A percentile compares a stretch with the other conserved stretches of the same genome.
phyloP scores from a whole-genome alignment of 371 early-diverging fungal species.

The Lichtheimia ornata region DNA sequence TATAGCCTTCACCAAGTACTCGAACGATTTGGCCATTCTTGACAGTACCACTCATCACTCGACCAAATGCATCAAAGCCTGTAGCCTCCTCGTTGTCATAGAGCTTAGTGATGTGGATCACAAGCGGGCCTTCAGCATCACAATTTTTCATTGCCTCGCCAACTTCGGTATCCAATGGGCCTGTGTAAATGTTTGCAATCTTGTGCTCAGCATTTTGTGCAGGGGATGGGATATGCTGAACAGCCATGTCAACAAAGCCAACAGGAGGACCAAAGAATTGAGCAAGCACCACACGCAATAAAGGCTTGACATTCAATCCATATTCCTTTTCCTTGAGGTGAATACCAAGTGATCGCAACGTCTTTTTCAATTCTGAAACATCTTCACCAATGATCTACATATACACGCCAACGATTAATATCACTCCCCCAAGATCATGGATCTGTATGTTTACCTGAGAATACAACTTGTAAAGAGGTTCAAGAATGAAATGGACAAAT shows the following conservation, averaged over 20 bases:
- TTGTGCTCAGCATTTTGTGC: slow-evolving; percentile 70
- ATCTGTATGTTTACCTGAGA: slow-evolving; percentile 59
- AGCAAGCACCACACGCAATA: slow-evolving; percentile 79
- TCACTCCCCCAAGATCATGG: not conserved
- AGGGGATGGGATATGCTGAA: slow-evolving; percentile 81
- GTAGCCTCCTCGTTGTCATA: slow-evolving; percentile 85
- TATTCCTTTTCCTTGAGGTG: slow-evolving; percentile 78
- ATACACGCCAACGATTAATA: not conserved
- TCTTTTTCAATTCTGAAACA: slow-evolving; percentile 61
- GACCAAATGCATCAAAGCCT: slow-evolving; percentile 88
- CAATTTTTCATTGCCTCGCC: slow-evolving; percentile 79
- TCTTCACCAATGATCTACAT: slow-evolving; percentile 70
- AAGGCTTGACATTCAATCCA: slow-evolving; percentile 78
- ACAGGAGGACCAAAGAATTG: slow-evolving; percentile 90
- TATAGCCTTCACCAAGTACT: slow-evolving; percentile 91
- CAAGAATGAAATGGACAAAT: slow-evolving; percentile 96
- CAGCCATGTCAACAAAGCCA: slow-evolving; percentile 92
- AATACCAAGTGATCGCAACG: slow-evolving; percentile 80
- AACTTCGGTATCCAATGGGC: slow-evolving; percentile 63
- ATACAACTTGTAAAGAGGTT: slow-evolving; percentile 95
- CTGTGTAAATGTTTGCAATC: slow-evolving; percentile 78
- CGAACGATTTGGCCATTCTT: slow-evolving; percentile 78
- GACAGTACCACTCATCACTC: slow-evolving; percentile 91
- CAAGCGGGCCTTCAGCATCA: slow-evolving; percentile 89
- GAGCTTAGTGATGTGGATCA: slow-evolving; percentile 89